A percentile compares a stretch with the other conserved stretches of the same genome.
Conservation (phyloP, 352 stramenopile species). For the Elongisporangium undulatum region DNA sequence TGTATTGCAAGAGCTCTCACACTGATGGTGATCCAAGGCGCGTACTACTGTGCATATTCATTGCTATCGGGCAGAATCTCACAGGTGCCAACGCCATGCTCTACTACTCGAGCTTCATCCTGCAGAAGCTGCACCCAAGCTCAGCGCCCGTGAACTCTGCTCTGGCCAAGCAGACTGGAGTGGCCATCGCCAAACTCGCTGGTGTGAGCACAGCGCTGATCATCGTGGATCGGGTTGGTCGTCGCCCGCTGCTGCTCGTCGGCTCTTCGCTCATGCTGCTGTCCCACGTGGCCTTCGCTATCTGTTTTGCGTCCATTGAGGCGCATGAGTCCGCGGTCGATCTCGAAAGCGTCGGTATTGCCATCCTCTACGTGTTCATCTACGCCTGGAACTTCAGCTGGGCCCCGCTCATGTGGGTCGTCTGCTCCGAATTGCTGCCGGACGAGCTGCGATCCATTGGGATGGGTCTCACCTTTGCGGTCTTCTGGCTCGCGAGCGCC, state of each 20-base stretch:
- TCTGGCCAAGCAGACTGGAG: slow-evolving; percentile 51
- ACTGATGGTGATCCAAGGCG: slow-evolving; percentile 19
- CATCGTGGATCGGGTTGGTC: slow-evolving; percentile 52
- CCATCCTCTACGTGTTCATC: slow-evolving; percentile 69
- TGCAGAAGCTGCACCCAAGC: slow-evolving; percentile 30
- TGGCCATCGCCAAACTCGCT: slow-evolving; percentile 57
- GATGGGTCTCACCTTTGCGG: slow-evolving; percentile 69
- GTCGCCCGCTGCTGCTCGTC: slow-evolving; percentile 51
- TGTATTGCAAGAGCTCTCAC: too few species aligned
- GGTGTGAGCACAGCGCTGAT: slow-evolving; percentile 53
- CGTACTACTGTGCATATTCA: slow-evolving; percentile 47
- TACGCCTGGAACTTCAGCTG: slow-evolving; percentile 75
- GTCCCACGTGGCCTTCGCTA: slow-evolving; percentile 43
- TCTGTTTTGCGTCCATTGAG: slow-evolving; percentile 42
- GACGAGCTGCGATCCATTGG: slow-evolving; percentile 67
- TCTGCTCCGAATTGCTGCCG: slow-evolving; percentile 60
- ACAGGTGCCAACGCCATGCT: slow-evolving; percentile 73
- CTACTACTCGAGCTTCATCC: slow-evolving; percentile 81
- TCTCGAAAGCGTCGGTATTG: slow-evolving; percentile 40
- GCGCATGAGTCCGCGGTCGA: slow-evolving; percentile 7
- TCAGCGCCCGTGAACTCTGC: slow-evolving; percentile 11
- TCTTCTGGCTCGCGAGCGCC: slow-evolving; percentile 66
- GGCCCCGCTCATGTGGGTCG: slow-evolving; percentile 73
- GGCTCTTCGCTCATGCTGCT: slow-evolving; percentile 49
- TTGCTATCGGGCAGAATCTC: slow-evolving; percentile 59